Evolutionary conservation across 2,329 filamentous ascomycete genomes (phyloP).

Genomic region (Penicillium aurantiogriseum): DNA sequence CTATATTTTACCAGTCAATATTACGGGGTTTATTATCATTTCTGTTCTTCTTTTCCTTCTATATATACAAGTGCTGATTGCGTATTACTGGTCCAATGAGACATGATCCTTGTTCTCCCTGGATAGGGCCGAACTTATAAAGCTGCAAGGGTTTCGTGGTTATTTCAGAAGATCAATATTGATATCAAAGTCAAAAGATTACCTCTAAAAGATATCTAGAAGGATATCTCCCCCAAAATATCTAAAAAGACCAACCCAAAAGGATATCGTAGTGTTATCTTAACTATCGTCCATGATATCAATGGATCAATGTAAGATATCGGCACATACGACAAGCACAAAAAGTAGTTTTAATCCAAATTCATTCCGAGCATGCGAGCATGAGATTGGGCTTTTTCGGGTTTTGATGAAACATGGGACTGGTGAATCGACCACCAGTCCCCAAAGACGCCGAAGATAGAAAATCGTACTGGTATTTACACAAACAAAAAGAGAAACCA

Average conservation of each 20-base stretch:
- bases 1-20: background rate
- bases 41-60: background rate
- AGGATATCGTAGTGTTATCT: background rate
- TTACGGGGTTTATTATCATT: background rate
- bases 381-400: constrained; percentile 16
- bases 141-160: constrained; percentile 2
- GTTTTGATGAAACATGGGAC: constrained; percentile 16
- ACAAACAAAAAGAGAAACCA: constrained; percentile 31
- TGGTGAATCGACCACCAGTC: constrained; percentile 23
- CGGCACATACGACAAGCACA: background rate
- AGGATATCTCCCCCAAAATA: too few relatives aligned
- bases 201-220: background rate
- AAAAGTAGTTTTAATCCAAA: constrained; percentile 4
- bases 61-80: background rate
- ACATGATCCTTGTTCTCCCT: constrained; percentile 2
- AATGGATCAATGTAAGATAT: background rate
- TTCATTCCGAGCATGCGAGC: constrained; percentile 13
- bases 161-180: background rate
- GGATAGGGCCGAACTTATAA: background rate
- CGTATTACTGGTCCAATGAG: background rate
- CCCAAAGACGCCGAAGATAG: constrained; percentile 33
- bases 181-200: background rate
- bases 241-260: background rate
- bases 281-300: background rate
- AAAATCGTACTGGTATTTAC: constrained; percentile 42